Conservation (phyloP, 1,139 yeast species). For the Cylindricascospora bacillispora region DNA sequence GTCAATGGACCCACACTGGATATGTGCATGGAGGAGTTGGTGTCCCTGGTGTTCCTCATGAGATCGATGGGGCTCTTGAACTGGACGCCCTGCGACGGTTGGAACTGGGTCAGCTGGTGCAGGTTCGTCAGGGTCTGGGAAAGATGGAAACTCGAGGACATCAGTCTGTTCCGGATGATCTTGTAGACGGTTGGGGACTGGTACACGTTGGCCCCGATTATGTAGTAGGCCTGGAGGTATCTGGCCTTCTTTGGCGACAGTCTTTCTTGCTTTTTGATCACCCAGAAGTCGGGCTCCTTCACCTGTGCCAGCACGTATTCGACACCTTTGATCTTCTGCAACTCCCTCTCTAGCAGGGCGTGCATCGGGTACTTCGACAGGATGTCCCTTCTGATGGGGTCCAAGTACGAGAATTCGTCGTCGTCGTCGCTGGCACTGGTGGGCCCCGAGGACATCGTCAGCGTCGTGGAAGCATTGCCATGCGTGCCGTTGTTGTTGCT, state of each 20-base stretch:
- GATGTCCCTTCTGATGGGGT: slow-evolving; percentile 16
- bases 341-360: slow-evolving; percentile 34
- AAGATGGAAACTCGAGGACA: slow-evolving; percentile 23
- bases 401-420: slow-evolving; percentile 11
- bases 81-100: slow-evolving; percentile 26
- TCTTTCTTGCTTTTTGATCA: slow-evolving; percentile 70
- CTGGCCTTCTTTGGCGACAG: slow-evolving; percentile 30
- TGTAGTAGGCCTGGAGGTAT: slow-evolving; percentile 63
- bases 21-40: not conserved
- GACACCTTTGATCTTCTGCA: slow-evolving; percentile 68
- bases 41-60: slow-evolving; percentile 3
- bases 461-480: no score
- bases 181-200: slow-evolving; percentile 66
- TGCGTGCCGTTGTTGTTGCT: slow-evolving; percentile 4
- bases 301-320: slow-evolving; percentile 69
- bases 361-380: slow-evolving; percentile 20
- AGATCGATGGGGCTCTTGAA: slow-evolving; percentile 9
- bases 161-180: slow-evolving; percentile 42
- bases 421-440: slow-evolving; percentile 1
- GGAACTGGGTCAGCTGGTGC: slow-evolving; percentile 19
- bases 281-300: slow-evolving; percentile 88
- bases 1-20: slow-evolving; percentile 8
- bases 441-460: no score
- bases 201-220: slow-evolving; percentile 84
- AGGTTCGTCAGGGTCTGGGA: slow-evolving; percentile 16